These are phyloP conservation scores for Russula olivacea DNA, from an alignment of 768 basidiomycete species.

Conservation along the genomic window DNA sequence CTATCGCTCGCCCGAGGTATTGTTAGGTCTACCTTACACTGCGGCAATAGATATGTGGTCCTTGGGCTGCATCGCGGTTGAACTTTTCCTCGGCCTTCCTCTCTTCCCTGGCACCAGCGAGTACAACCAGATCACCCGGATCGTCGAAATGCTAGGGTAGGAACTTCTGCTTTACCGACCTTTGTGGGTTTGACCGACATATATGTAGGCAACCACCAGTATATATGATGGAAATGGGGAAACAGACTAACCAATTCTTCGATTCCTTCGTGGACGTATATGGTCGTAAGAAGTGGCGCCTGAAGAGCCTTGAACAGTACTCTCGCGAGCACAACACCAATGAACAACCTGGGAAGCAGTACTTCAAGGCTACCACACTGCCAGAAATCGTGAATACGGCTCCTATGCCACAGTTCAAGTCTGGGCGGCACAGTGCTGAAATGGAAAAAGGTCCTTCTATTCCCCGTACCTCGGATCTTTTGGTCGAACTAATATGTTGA, in stretches of 20 bases:
- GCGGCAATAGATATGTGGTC: slow-evolving; percentile 99
- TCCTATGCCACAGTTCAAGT: slow-evolving; percentile 84
- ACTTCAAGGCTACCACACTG: slow-evolving; percentile 90
- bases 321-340: slow-evolving; percentile 90
- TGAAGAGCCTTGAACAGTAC: slow-evolving; percentile 94
- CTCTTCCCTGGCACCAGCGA: slow-evolving; percentile 98
- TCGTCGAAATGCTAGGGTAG: slow-evolving; percentile 97
- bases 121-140: slow-evolving; percentile 95
- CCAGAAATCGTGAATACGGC: slow-evolving; percentile 96
- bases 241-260: slow-evolving; percentile 93
- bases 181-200: slow-evolving; percentile 6
- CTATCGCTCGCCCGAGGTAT: slow-evolving; percentile 96
- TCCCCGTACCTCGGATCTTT: background rate
- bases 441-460: slow-evolving; percentile 71
- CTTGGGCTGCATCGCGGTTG: slow-evolving; percentile 95
- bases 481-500: background rate
- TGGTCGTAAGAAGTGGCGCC: slow-evolving; percentile 75
- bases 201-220: slow-evolving; percentile 70
- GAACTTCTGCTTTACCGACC: slow-evolving; percentile 30
- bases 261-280: slow-evolving; percentile 68
- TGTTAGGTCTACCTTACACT: slow-evolving; percentile 91
- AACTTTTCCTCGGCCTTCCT: slow-evolving; percentile 93
- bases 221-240: slow-evolving; percentile 93
- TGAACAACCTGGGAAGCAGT: slow-evolving; percentile 98
- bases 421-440: slow-evolving; percentile 61